Evolutionary conservation across 1,284 basidiomycete genomes (phyloP), one percentile per base, ranked within the genome.

Genomic region (Moniliella sp.): DNA sequence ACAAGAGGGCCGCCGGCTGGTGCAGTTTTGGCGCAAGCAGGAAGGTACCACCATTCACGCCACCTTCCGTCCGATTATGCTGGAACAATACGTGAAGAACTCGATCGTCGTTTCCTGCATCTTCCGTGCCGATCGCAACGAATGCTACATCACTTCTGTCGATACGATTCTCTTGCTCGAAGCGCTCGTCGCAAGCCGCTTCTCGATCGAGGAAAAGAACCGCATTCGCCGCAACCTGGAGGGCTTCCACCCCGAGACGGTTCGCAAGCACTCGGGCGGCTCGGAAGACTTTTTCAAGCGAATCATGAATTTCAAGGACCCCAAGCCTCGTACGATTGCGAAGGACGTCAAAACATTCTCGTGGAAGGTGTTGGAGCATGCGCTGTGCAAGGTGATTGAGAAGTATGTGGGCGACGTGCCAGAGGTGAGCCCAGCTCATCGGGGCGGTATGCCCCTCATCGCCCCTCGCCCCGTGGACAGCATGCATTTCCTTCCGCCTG

Each of bases 281-380:
- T 75, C 71, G 40, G 78, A 81, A 50, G 67, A 69, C 15, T 83
- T 93, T 63, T 94, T 93, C 68, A 75, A 79, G 62, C 70, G 74
- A 43, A 84, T 94, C 64, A 93, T 94, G 86, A 74, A 78, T 35
- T 88, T 91, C 54, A 78, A 81, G 0, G 73, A 78, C 35, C 86
- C 86, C 2, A 84, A 82, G 61, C 86, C 86, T 4, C 69, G 88
- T 32, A 86, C 86, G 61, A 94, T 94, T 41, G 86, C 93, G 61
- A 93, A 94, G 68, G 83, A 91, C 52, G 71, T 94, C 57, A 94
- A 94, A 64, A 82, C 93, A 2, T 94, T 94, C 55, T 74, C 76
- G 11, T 94, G 86, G 86, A 70, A 70, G 27, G 66, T 74, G 30
- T 67, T 94, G 7, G 70, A 69, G 4, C 70, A 73, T 38, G 82